phyloP scores from a whole-genome alignment of 192 early-diverging fungal species.

The Chytriomyces sp. region DNA sequence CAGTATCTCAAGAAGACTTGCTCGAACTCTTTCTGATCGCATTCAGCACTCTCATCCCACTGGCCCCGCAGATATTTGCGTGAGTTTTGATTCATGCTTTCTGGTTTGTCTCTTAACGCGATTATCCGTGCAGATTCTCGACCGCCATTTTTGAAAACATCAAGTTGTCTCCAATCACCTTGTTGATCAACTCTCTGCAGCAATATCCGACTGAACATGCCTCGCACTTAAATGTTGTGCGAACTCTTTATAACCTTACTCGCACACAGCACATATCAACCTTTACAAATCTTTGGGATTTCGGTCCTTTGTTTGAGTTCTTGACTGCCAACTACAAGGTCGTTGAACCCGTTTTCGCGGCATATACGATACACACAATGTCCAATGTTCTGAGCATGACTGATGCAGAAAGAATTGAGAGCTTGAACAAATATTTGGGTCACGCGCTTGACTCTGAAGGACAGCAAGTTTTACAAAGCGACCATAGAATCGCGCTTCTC shows the following conservation, averaged over 20 bases:
- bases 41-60: conserved; percentile 15
- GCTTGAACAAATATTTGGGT: conserved; percentile 27
- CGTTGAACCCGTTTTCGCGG: conserved; percentile 13
- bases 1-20: conserved; percentile 31
- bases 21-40: not conserved
- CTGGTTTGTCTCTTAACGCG: conserved; percentile 4
- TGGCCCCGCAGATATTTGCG: conserved; percentile 23
- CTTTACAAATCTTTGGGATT: conserved; percentile 27
- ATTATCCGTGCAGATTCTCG: conserved; percentile 6
- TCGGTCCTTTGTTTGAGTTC: conserved; percentile 38
- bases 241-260: conserved; percentile 9
- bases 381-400: conserved; percentile 49
- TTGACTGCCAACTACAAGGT: not conserved
- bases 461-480: not conserved
- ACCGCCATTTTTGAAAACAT: conserved; percentile 20
- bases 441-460: not conserved
- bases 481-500: conserved; percentile 8
- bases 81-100: not conserved
- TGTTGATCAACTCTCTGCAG: conserved; percentile 4
- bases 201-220: not conserved
- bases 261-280: not conserved
- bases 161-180: not conserved
- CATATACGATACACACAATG: conserved; percentile 45
- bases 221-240: not conserved
- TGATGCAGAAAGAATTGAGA: conserved; percentile 38